Base-by-base conservation (phyloP, 495 filamentous ascomycete species). In the Neurospora cerealis region DNA sequence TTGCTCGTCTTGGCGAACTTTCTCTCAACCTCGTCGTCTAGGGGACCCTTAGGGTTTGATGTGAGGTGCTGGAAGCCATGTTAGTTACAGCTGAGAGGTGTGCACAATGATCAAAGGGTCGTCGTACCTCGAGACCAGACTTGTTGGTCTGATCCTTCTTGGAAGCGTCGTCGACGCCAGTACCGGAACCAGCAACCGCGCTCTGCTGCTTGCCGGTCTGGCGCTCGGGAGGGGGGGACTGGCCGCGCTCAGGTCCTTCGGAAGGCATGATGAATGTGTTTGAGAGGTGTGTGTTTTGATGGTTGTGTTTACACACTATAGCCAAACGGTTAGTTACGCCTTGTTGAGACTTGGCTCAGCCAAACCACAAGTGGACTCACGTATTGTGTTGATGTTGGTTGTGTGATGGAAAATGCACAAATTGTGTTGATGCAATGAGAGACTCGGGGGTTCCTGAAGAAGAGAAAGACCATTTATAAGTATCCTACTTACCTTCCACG, bases 151-250 rank as follows among this genome's bases (percentile, higher is more conserved):
- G 80, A 73, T 88, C 81, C 79, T 87, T 87, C 77, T 87, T 78
- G n/a, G 85, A 79, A 46, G 77, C 78, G 7, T 81, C 81, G 69
- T 87, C 78, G 28, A 80, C 80, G 38, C 87, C 88, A 75, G 91
- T 86, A 75, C 93, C 90, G 60, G 84, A 82, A 41, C 83, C 88
- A 0, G 86, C 85, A 4, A 85, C 76, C 7, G 88, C 89, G 44
- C 85, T 79, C 69, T 88, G 83, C 82, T 98, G 95, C 39, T 83
- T 80, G 71, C 86, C 88, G n/a, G 86, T 79, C 79, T 92, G 91
- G 70, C 77, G 70, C 83, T 94, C 91, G 10, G 93, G 93, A 21
- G 89, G 83, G 17, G 95, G 95, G 11, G 95, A 98, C 80, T 97
- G 89, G 77, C 90, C 91, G 81, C 93, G 93, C 78, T 86, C 77